phyloP scores from a whole-genome alignment of 139 green algal genomes.

The Coelastrella sp. region DNA sequence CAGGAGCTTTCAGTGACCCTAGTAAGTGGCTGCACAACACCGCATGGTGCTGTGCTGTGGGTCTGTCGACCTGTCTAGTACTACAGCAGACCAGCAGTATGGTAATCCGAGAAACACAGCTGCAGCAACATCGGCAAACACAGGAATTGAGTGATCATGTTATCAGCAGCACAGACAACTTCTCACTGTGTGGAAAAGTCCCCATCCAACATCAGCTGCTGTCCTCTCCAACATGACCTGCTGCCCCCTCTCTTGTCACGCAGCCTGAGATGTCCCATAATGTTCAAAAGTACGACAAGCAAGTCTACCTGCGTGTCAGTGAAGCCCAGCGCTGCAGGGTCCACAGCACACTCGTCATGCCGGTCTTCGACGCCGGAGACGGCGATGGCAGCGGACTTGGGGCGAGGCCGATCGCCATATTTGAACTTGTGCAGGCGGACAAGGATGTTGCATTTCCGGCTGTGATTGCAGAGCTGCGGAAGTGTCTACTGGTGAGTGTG shows the following conservation, averaged over 20 bases:
- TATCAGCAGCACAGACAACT: too few relatives aligned
- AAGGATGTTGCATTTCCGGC: conserved; percentile 71
- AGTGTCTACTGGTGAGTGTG: conserved; percentile 58
- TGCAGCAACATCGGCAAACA: not conserved
- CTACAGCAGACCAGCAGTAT: too few relatives aligned
- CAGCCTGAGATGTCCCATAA: conserved; percentile 87
- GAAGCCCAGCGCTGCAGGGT: conserved; percentile 87
- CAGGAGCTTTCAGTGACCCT: not conserved
- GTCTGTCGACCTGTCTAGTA: too few relatives aligned
- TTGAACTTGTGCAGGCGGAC: conserved; percentile 84
- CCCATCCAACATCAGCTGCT: not conserved
- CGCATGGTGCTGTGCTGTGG: not conserved
- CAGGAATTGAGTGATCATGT: too few relatives aligned
- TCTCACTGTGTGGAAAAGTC: too few relatives aligned
- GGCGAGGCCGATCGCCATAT: conserved; percentile 69
- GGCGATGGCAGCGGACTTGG: not conserved
- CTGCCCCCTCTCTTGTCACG: not conserved
- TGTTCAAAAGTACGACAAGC: conserved; percentile 85
- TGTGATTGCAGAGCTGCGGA: conserved; percentile 63
- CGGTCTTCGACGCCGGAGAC: conserved; percentile 60
- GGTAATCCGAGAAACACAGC: not conserved
- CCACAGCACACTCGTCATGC: conserved; percentile 79
- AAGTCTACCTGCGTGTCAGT: conserved; percentile 80
- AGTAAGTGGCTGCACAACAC: not conserved
- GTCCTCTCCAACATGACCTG: not conserved